A percentile compares a stretch with the other conserved stretches of the same genome.
Conservation (phyloP, 192 early-diverging fungal genomes). For the Phlyctochytrium arcticum region DNA sequence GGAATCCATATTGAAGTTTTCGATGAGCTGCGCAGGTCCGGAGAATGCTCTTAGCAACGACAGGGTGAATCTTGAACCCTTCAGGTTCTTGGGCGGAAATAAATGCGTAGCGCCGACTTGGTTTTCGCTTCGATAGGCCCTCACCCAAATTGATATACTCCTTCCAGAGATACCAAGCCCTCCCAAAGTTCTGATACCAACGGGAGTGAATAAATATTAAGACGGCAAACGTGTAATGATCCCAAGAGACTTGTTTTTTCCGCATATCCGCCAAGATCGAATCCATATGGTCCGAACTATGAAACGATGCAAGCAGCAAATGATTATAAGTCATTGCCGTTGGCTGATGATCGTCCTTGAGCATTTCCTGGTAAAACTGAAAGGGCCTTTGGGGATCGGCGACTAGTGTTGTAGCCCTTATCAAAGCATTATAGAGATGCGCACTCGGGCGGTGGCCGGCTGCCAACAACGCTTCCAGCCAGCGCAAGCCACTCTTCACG, state of each 20-base stretch:
- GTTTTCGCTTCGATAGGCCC: neutral
- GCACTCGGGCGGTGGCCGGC: neutral
- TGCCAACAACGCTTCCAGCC: neutral
- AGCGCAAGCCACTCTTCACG: neutral
- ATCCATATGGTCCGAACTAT: neutral
- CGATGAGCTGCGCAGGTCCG: constrained; percentile 3
- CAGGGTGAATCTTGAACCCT: constrained; percentile 2
- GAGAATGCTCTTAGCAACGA: neutral
- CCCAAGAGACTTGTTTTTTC: neutral
- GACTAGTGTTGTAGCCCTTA: constrained; percentile 3
- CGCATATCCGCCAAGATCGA: constrained; percentile 5
- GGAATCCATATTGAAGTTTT: neutral
- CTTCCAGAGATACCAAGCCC: constrained; percentile 16
- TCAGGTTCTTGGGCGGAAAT: too few relatives aligned
- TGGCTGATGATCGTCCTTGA: neutral
- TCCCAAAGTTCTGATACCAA: neutral
- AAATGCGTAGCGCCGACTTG: neutral
- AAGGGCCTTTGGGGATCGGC: neutral
- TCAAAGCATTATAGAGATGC: constrained; percentile 15
- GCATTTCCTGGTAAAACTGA: constrained; percentile 6
- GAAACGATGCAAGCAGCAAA: constrained; percentile 3
- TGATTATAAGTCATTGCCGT: constrained; percentile 6
- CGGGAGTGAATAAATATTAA: constrained; percentile 2
- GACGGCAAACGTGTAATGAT: constrained; percentile 11
- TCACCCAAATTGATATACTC: constrained; percentile 10